Percentiles rank a stretch among this genome's conserved stretches.
Evolutionary conservation across 139 green algal genomes (phyloP).

Genomic region (Astrephomene gubernaculifera): DNA sequence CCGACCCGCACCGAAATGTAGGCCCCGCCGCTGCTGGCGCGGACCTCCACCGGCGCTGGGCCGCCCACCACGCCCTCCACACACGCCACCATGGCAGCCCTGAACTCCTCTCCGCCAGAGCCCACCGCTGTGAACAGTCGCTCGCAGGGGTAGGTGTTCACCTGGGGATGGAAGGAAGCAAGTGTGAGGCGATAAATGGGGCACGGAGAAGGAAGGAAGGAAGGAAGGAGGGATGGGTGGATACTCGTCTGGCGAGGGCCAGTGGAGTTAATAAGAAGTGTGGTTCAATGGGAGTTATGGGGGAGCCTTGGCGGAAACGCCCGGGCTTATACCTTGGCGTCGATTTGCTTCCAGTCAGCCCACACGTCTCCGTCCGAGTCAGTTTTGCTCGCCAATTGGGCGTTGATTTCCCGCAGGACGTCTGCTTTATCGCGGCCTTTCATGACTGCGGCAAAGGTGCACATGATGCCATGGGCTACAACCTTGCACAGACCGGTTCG

Average conservation of each 20-base stretch:
- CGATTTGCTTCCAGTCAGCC: constrained; percentile 25
- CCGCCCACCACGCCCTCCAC: constrained; percentile 27
- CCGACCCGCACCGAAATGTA: constrained; percentile 32
- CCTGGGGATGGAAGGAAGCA: neutral
- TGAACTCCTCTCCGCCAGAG: constrained; percentile 23
- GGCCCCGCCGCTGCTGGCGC: constrained; percentile 4
- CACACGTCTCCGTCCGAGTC: neutral
- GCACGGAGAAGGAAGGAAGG: neutral
- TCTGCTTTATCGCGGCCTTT: constrained; percentile 37
- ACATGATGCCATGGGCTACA: neutral
- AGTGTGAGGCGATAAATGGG: neutral
- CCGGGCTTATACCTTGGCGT: constrained; percentile 47
- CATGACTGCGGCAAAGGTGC: neutral
- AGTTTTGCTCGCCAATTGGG: neutral
- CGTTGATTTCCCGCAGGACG: neutral
- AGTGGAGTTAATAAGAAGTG: too few species aligned
- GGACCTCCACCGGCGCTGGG: neutral
- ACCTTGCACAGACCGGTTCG: too few species aligned
- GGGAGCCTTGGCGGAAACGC: too few species aligned
- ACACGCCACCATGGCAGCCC: constrained; percentile 1
- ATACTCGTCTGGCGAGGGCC: too few species aligned
- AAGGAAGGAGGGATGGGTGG: neutral
- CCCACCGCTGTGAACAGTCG: constrained; percentile 47
- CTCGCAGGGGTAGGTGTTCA: constrained; percentile 39
- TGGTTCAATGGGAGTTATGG: too few species aligned